Percentiles rank a stretch among this genome's conserved stretches.
Evolutionary conservation across 2,329 filamentous ascomycete genomes (phyloP).

Genomic region (Blastomyces percursus): DNA sequence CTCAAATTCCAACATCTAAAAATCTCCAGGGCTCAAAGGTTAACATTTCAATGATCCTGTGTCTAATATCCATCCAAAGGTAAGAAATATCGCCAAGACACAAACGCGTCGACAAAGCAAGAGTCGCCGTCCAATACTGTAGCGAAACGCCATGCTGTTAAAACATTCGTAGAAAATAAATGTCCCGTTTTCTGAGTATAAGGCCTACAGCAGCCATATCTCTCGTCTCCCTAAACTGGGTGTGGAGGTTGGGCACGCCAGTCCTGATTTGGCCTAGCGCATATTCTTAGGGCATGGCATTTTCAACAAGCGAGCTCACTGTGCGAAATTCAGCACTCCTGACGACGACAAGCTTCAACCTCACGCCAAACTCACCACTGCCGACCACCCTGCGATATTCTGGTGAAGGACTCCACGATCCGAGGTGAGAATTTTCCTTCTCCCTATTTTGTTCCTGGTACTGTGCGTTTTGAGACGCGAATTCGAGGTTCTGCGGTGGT

Average conservation of each 20-base stretch:
- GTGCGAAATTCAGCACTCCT: conserved; percentile 35
- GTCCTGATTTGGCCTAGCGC: conserved; percentile 21
- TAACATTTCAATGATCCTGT: background rate
- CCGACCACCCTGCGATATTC: conserved; percentile 30
- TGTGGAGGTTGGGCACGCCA: conserved; percentile 13
- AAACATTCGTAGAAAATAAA: background rate
- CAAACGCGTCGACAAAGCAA: background rate
- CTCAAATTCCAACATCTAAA: background rate
- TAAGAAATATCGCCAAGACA: background rate
- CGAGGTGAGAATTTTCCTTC: conserved; percentile 31
- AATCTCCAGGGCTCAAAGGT: background rate
- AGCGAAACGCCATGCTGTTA: background rate
- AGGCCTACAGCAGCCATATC: background rate
- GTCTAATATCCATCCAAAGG: background rate
- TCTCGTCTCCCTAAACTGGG: background rate
- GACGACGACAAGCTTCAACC: conserved; percentile 8
- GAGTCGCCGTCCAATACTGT: background rate
- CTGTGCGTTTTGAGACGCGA: background rate
- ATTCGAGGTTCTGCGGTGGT: conserved; percentile 1
- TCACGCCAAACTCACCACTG: conserved; percentile 26
- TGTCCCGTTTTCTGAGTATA: background rate
- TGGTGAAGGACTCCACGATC: conserved; percentile 37
- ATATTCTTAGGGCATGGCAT: conserved; percentile 29
- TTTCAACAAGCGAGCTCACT: conserved; percentile 35
- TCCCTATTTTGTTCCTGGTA: conserved; percentile 10